Evolutionary conservation across 2,329 filamentous ascomycete species (phyloP).

Genomic region (Fusarium sp.): DNA sequence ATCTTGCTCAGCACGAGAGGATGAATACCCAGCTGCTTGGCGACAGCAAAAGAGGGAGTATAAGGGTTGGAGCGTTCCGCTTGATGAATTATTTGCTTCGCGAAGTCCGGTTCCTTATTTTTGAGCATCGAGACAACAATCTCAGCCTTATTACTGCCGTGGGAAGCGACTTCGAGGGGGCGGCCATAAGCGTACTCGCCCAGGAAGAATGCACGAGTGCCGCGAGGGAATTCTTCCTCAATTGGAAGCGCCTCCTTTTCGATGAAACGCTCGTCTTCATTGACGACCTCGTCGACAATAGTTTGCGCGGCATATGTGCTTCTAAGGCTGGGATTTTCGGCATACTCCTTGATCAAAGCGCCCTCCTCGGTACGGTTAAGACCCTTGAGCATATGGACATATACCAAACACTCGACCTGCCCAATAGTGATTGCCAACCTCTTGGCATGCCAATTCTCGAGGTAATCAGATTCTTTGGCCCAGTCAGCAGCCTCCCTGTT

Average conservation of each 20-base stretch:
- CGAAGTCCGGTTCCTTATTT: slow-evolving; percentile 83
- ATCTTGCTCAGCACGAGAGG: slow-evolving; percentile 93
- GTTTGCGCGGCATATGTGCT: slow-evolving; percentile 92
- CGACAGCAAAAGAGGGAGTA: slow-evolving; percentile 88
- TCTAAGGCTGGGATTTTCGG: slow-evolving; percentile 84
- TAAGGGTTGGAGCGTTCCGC: slow-evolving; percentile 81
- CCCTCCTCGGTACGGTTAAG: slow-evolving; percentile 91
- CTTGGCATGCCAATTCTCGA: slow-evolving; percentile 91
- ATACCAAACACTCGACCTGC: slow-evolving; percentile 86
- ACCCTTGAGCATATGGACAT: slow-evolving; percentile 94
- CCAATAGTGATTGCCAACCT: slow-evolving; percentile 89
- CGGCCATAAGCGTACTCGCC: slow-evolving; percentile 94
- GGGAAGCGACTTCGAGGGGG: slow-evolving; percentile 83
- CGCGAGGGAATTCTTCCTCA: slow-evolving; percentile 88
- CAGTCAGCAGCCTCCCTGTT: slow-evolving; percentile 84
- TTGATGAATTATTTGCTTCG: slow-evolving; percentile 75
- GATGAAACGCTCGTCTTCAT: slow-evolving; percentile 92
- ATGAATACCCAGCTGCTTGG: slow-evolving; percentile 82
- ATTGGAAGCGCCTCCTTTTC: slow-evolving; percentile 89
- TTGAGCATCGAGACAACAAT: slow-evolving; percentile 80
- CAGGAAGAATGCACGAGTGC: slow-evolving; percentile 89
- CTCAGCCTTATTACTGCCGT: slow-evolving; percentile 79
- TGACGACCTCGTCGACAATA: slow-evolving; percentile 88
- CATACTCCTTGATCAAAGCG: slow-evolving; percentile 93
- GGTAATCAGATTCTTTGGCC: slow-evolving; percentile 82